These are phyloP conservation scores for Tuber calosporum DNA, from an alignment of 495 filamentous ascomycete species.

Conservation along the genomic window DNA sequence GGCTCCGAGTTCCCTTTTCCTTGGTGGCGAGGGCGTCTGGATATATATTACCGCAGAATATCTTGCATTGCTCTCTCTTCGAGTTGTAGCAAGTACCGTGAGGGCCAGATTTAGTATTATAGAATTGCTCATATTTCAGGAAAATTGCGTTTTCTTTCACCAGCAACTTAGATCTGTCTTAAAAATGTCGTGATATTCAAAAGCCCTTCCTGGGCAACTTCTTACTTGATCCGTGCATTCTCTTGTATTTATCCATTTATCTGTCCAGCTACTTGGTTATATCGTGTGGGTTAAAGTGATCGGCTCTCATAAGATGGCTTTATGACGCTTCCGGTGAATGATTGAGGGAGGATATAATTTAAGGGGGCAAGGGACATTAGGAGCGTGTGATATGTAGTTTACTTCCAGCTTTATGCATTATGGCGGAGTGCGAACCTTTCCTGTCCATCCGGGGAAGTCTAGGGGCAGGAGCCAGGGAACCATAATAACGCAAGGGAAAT, in stretches of 20 bases:
- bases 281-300: not conserved
- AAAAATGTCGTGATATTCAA: too few species aligned
- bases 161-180: too few species aligned
- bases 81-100: not conserved
- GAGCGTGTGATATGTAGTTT: not conserved
- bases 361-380: not conserved
- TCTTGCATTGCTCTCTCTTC: not conserved
- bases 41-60: not conserved
- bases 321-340: not conserved
- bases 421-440: not conserved
- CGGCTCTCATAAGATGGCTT: not conserved
- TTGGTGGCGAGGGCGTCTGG: not conserved
- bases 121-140: too few species aligned
- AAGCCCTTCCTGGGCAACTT: too few species aligned
- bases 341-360: not conserved
- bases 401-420: not conserved
- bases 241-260: too few species aligned
- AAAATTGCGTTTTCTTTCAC: too few species aligned
- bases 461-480: not conserved
- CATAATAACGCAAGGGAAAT: not conserved
- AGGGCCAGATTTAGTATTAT: too few species aligned
- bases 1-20: not conserved
- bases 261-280: not conserved
- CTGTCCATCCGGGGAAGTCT: not conserved
- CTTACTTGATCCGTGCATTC: too few species aligned